Conservation (phyloP, 2,329 filamentous ascomycete species). For the Thielaviopsis ethacetica region DNA sequence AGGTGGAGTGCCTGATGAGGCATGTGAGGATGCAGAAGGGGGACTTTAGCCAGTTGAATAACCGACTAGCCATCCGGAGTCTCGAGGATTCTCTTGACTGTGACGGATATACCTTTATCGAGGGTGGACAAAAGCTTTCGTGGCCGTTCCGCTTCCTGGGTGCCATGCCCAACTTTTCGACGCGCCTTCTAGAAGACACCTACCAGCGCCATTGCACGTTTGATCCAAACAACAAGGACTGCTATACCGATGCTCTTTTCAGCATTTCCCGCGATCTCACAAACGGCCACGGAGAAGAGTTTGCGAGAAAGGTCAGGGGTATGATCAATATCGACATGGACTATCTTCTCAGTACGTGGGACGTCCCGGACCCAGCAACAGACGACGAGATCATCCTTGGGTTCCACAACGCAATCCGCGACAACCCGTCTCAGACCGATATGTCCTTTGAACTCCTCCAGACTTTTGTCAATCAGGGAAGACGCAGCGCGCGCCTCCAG, state of each 20-base stretch:
- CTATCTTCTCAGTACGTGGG: constrained; percentile 13
- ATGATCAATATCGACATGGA: constrained; percentile 11
- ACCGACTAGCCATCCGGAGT: constrained; percentile 15
- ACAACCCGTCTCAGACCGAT: constrained; percentile 14
- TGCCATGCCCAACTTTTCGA: constrained; percentile 19
- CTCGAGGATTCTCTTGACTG: constrained; percentile 17
- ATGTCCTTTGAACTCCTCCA: constrained; percentile 14
- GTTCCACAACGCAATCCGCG: constrained; percentile 14
- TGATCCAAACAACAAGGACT: constrained; percentile 9
- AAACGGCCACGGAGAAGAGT: constrained; percentile 10
- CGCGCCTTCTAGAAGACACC: constrained; percentile 12
- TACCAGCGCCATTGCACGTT: constrained; percentile 10
- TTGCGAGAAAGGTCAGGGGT: constrained; percentile 11
- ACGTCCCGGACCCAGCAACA: constrained; percentile 13
- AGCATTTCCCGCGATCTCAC: constrained; percentile 9
- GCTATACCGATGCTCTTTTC: constrained; percentile 13
- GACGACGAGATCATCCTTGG: constrained; percentile 15
- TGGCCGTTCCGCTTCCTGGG: constrained; percentile 18
- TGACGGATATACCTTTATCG: constrained; percentile 19
- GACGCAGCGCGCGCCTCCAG: constrained; percentile 12
- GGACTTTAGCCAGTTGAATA: constrained; percentile 18
- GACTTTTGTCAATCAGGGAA: constrained; percentile 13
- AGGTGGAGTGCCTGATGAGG: constrained; percentile 28
- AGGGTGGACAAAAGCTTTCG: constrained; percentile 5
- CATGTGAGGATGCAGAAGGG: constrained; percentile 16